Conservation (phyloP, 768 basidiomycete genomes). For the Amanita inopinata region DNA sequence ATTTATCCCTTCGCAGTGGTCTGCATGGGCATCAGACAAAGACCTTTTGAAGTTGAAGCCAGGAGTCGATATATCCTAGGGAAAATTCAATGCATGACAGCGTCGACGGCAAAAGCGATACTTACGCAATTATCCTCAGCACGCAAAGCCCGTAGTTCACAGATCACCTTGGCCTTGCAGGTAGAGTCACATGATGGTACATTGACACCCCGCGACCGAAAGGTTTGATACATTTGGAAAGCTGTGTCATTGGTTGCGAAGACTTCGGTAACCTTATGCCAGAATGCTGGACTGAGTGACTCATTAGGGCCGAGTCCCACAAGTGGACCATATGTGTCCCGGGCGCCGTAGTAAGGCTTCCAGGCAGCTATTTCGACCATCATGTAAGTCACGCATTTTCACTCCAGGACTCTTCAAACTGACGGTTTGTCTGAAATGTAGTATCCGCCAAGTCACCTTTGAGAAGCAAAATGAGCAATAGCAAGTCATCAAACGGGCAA, state of each 20-base stretch:
- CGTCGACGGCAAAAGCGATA: not conserved
- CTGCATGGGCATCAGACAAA: constrained; percentile 10
- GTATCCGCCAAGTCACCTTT: constrained; percentile 33
- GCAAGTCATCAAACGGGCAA: not conserved
- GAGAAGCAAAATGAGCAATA: not conserved
- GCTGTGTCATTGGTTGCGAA: constrained; percentile 36
- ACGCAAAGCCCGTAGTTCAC: constrained; percentile 32
- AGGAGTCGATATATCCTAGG: constrained; percentile 13
- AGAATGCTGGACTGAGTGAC: constrained; percentile 43
- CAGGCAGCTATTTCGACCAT: constrained; percentile 31
- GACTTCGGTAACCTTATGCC: constrained; percentile 50
- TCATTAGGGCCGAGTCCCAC: constrained; percentile 27
- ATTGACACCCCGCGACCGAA: constrained; percentile 29
- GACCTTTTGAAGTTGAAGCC: constrained; percentile 19
- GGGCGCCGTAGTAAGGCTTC: constrained; percentile 48
- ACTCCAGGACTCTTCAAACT: constrained; percentile 12
- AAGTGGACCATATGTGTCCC: constrained; percentile 38
- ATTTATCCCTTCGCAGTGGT: constrained; percentile 23
- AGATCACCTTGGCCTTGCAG: constrained; percentile 33
- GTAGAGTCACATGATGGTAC: constrained; percentile 24
- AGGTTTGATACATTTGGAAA: constrained; percentile 36
- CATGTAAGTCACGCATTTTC: not conserved
- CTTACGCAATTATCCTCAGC: constrained; percentile 35
- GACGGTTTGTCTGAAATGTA: constrained; percentile 37
- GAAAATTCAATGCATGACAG: not conserved